phyloP scores from a whole-genome alignment of 108 stramenopile species.

The Stephanodiscus triporus region DNA sequence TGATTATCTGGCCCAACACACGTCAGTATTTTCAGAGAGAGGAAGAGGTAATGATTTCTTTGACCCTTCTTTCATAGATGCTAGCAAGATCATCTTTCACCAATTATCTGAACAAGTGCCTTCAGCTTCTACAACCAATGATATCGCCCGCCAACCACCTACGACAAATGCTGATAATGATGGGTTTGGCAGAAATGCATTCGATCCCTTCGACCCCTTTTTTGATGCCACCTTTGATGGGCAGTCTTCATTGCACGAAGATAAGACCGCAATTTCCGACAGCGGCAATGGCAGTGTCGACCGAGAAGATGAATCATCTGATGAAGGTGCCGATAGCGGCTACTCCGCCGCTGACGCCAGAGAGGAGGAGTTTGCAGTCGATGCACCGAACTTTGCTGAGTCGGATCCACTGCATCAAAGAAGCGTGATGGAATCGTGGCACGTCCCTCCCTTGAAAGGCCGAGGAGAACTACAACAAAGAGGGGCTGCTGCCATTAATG shows the following conservation, averaged over 20 bases:
- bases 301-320: neutral
- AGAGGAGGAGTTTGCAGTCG: slow-evolving; percentile 5
- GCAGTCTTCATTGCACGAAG: neutral
- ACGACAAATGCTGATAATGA: neutral
- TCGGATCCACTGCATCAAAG: neutral
- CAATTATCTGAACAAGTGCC: neutral
- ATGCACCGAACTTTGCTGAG: slow-evolving; percentile 9
- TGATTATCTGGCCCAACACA: neutral
- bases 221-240: slow-evolving; percentile 2
- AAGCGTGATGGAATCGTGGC: neutral
- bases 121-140: neutral
- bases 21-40: neutral
- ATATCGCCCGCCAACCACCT: neutral
- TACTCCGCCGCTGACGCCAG: neutral
- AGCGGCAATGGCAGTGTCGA: neutral
- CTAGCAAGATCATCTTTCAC: neutral
- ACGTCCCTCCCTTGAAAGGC: neutral
- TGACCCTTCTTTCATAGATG: neutral
- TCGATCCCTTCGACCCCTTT: slow-evolving; percentile 8
- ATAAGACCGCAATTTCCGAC: neutral
- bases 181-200: neutral
- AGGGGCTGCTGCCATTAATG: neutral
- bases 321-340: neutral
- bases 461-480: neutral
- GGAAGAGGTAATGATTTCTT: neutral